phyloP scores from a whole-genome alignment of 805 yeast species.

The Lipomyces lipofer region DNA sequence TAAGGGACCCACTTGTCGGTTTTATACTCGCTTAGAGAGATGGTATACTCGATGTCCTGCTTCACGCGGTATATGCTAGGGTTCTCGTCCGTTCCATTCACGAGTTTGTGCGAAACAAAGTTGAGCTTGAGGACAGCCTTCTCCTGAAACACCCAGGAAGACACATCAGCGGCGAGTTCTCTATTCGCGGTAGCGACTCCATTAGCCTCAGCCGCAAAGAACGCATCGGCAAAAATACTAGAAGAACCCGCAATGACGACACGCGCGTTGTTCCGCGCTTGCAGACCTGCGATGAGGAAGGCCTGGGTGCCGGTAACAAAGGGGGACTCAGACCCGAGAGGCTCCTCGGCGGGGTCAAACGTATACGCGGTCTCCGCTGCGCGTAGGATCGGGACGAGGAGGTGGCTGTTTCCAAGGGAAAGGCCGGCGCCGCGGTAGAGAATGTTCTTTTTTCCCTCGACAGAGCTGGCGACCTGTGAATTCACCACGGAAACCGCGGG shows the following conservation, averaged over 20 bases:
- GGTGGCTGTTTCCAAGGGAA: conserved; percentile 64
- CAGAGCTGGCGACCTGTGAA: conserved; percentile 25
- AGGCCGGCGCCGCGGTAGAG: conserved; percentile 63
- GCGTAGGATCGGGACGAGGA: conserved; percentile 65
- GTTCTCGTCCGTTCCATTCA: conserved; percentile 40
- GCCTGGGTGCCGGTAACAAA: conserved; percentile 87
- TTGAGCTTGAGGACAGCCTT: conserved; percentile 61
- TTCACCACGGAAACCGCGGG: conserved; percentile 27
- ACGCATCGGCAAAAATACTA: conserved; percentile 48
- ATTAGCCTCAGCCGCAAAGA: conserved; percentile 22
- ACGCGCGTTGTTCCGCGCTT: conserved; percentile 77
- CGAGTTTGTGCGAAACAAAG: conserved; percentile 56
- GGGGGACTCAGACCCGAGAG: conserved; percentile 46
- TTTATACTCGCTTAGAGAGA: conserved; percentile 47
- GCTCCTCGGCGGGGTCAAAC: conserved; percentile 49
- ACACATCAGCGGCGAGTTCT: conserved; percentile 48
- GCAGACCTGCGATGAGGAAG: conserved; percentile 71
- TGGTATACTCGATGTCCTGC: conserved; percentile 61
- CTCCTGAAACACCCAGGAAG: conserved; percentile 75
- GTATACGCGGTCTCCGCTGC: conserved; percentile 64
- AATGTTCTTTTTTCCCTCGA: conserved; percentile 24
- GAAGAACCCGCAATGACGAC: conserved; percentile 76
- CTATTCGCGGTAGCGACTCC: conserved; percentile 40
- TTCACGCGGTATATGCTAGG: conserved; percentile 62
- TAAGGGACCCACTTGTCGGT: conserved; percentile 71